Conservation (phyloP, 1,139 yeast species). For the Blastobotrys elegans region DNA sequence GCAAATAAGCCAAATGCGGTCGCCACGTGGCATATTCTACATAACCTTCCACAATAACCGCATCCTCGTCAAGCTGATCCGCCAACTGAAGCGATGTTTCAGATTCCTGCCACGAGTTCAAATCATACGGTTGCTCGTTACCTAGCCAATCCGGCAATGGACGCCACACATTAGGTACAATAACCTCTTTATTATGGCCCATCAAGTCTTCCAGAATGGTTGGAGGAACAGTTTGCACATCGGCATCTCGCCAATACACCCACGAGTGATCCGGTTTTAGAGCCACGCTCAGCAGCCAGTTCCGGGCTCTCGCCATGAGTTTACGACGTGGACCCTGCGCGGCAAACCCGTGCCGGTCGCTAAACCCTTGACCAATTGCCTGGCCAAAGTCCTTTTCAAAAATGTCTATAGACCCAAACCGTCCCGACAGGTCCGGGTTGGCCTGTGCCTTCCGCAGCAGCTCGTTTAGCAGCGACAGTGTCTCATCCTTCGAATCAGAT, state of each 20-base stretch:
- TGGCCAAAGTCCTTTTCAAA: constrained; percentile 64
- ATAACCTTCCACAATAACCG: constrained; percentile 87
- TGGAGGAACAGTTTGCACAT: constrained; percentile 59
- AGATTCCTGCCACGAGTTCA: constrained; percentile 87
- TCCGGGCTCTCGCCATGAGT: constrained; percentile 68
- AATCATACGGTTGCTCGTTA: constrained; percentile 83
- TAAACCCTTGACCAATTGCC: constrained; percentile 74
- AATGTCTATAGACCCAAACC: constrained; percentile 53
- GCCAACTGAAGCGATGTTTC: constrained; percentile 82
- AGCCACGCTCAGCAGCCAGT: constrained; percentile 62
- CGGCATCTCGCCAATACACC: constrained; percentile 80
- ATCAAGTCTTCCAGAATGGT: constrained; percentile 60
- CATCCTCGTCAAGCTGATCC: constrained; percentile 72
- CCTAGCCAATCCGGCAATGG: constrained; percentile 90
- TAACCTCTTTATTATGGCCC: constrained; percentile 61
- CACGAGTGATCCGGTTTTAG: constrained; percentile 65
- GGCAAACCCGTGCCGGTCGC: constrained; percentile 69
- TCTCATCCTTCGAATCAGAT: constrained; percentile 64
- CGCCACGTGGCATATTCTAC: constrained; percentile 93
- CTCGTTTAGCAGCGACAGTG: constrained; percentile 46
- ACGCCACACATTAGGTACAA: constrained; percentile 88
- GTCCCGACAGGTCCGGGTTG: constrained; percentile 55
- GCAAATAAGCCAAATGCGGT: constrained; percentile 79
- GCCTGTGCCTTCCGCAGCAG: constrained; percentile 46
- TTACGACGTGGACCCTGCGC: constrained; percentile 73